Base-by-base conservation (phyloP, 1,139 yeast species). In the Taphrina populina region DNA sequence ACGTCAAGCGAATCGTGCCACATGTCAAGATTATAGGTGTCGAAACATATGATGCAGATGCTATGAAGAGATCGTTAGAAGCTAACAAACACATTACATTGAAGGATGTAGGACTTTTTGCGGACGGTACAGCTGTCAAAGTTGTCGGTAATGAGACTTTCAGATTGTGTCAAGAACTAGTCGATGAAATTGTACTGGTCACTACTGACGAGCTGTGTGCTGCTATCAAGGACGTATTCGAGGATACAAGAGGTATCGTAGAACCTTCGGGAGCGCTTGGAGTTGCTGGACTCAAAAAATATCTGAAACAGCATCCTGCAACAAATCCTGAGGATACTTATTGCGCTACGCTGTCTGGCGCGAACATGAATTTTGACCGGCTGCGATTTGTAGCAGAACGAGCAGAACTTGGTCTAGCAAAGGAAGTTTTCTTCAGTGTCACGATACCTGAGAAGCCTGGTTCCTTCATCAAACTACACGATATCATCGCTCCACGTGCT, bases 71-170 rank as follows among this genome's bases (percentile, higher is more conserved):
- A 63, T 85, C 95, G n/a, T 71, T 88, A 60, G 67, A 80, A 59
- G 66, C 71, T 17, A 77, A 80, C 29, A 71, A 80, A 54, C 78
- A 83, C 62, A 80, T 79, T 11, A 68, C 74, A 1, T 75, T 94
- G 59, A 72, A 76, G 30, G 75, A 77, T 26, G 97, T 90, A 7
- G 99, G 99, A n/a, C 75, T 85, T n/a, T 92, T 92, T 71, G 98
- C 98, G n/a, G 99, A 92, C 70, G 99, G 98, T 66, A 88, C 99
- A n/a, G 96, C 98, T 3, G 99, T 92, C 41, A 86, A 83, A 66
- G 70, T 84, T 10, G 76, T 88, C 29, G 99, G 99, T 57, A 84
- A 83, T 61, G 98, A 94, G 70, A 84, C 95, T 13, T 92, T 88
- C 77, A 77, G 95, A 65, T 76, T 90, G 20, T 82, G 92, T 63